Evolutionary conservation across 129 eudicot species (phyloP).

Genomic region (Oenanthe sinensis): DNA sequence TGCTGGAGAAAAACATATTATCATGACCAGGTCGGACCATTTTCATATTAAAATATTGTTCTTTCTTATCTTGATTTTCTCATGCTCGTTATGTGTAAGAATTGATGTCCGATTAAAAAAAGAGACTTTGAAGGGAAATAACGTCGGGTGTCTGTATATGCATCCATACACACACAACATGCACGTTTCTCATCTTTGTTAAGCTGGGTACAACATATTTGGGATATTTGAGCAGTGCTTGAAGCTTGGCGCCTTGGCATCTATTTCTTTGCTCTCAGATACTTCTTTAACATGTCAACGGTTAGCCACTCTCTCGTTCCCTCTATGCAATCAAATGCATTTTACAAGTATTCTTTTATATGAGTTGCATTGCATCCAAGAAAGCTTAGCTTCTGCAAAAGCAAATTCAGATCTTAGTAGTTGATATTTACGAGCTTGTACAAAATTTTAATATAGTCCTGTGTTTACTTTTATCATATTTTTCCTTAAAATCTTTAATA

Average conservation of each 20-base stretch:
- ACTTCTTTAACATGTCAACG: neutral
- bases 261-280: neutral
- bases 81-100: neutral
- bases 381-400: no score
- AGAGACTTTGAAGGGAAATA: neutral
- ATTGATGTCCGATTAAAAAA: neutral
- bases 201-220: neutral
- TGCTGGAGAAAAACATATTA: neutral
- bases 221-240: neutral
- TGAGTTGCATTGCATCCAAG: neutral
- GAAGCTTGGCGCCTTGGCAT: neutral
- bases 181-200: neutral
- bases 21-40: slow-evolving; percentile 14
- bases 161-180: neutral
- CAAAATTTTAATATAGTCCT: no score
- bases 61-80: slow-evolving; percentile 8
- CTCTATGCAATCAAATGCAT: neutral
- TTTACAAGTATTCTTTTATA: neutral
- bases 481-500: no score
- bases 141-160: neutral
- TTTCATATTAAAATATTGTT: slow-evolving; percentile 7
- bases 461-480: no score
- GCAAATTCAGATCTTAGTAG: neutral
- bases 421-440: no score
- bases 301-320: neutral